Conservation (phyloP, 176 grass and related monocot genomes). For the barley (Hordeum vulgare) region MorexV3_pseudomolecules_assembly NC_058524.1:21939904-21940403, state of each 20-base stretch:
- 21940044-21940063: conserved; percentile 63
- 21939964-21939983: conserved; percentile 42
- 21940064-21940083: conserved; percentile 62
- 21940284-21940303: not conserved
- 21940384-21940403: not conserved
- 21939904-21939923: conserved; percentile 91
- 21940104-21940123: not conserved
- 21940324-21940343: not conserved
- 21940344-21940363: not conserved
- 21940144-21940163: not conserved
- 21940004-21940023: conserved; percentile 47
- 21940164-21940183: not conserved
- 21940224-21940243: not conserved
- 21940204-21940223: not conserved
- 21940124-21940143: not conserved
- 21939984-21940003: conserved; percentile 51
- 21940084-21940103: conserved; percentile 61
- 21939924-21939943: conserved; percentile 92
- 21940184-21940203: not conserved
- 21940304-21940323: not conserved
- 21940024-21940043: conserved; percentile 75
- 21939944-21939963: conserved; percentile 82
- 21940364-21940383: not conserved
- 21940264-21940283: not conserved
- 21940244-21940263: not conserved